Percentiles rank a stretch among this genome's conserved stretches.
Conservation (phyloP, 768 basidiomycete genomes). For the Mycena epipterygia region DNA sequence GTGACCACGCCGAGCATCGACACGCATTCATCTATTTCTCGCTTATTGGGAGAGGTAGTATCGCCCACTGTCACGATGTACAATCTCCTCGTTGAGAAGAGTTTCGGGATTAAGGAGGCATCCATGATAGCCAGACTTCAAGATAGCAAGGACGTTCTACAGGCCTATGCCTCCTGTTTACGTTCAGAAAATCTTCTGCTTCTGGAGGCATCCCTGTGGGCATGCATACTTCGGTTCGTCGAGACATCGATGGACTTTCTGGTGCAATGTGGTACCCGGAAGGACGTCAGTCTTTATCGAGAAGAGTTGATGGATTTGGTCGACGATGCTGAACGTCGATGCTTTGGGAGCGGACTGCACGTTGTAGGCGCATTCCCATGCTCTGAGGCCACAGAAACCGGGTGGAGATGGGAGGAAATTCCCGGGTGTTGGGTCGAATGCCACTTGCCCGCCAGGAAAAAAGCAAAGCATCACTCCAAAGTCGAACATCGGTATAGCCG, state of each 20-base stretch:
- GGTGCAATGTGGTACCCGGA: not conserved
- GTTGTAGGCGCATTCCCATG: not conserved
- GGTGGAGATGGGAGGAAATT: constrained; percentile 65
- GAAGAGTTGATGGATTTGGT: constrained; percentile 58
- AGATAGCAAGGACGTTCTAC: constrained; percentile 31
- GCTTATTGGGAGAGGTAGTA: constrained; percentile 16
- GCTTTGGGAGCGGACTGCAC: constrained; percentile 49
- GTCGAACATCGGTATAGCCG: not conserved
- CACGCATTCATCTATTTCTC: not conserved
- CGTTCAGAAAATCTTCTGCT: constrained; percentile 49
- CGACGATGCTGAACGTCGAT: constrained; percentile 66
- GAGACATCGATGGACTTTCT: constrained; percentile 42
- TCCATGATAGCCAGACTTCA: constrained; percentile 18
- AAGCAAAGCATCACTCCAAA: constrained; percentile 5
- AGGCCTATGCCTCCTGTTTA: constrained; percentile 47
- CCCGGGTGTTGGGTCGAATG: constrained; percentile 58
- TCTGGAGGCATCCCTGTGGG: constrained; percentile 67
- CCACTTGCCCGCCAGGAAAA: constrained; percentile 12
- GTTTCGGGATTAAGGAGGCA: constrained; percentile 27
- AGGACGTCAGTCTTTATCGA: constrained; percentile 51
- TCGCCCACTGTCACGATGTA: constrained; percentile 44
- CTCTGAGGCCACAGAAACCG: constrained; percentile 15
- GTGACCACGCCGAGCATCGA: not conserved
- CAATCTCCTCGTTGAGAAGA: constrained; percentile 42
- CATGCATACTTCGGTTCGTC: constrained; percentile 61